Percentiles rank a stretch among this genome's conserved stretches.
These are phyloP conservation scores for Leccinum angustisporum DNA, from an alignment of 1,284 basidiomycete genomes.

Conservation along the genomic window DNA sequence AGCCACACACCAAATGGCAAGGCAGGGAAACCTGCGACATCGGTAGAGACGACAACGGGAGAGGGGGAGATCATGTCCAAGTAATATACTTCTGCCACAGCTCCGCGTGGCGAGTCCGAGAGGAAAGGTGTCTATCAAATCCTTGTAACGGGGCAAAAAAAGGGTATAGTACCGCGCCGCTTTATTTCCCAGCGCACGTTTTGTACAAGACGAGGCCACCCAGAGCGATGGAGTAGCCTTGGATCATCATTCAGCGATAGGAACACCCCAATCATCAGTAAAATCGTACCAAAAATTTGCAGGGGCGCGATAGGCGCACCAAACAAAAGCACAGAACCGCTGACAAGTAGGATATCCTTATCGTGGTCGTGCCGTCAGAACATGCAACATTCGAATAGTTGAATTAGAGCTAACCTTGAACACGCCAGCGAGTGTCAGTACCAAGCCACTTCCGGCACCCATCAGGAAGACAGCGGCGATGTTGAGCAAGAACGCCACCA, in stretches of 20 bases:
- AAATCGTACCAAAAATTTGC: slow-evolving; percentile 77
- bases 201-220: slow-evolving; percentile 80
- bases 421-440: slow-evolving; percentile 93
- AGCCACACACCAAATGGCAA: not conserved
- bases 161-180: not conserved
- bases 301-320: slow-evolving; percentile 76
- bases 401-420: slow-evolving; percentile 65
- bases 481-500: slow-evolving; percentile 89
- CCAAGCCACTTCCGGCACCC: slow-evolving; percentile 82
- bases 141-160: not conserved
- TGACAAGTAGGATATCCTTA: slow-evolving; percentile 92
- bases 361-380: slow-evolving; percentile 2
- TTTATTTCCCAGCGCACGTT: slow-evolving; percentile 67
- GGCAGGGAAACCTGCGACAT: not conserved
- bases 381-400: not conserved
- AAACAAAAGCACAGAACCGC: slow-evolving; percentile 85
- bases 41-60: not conserved
- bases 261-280: not conserved
- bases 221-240: slow-evolving; percentile 82
- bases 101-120: not conserved
- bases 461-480: slow-evolving; percentile 95
- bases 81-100: slow-evolving; percentile 6
- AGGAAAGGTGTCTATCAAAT: not conserved
- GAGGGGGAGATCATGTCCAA: not conserved
- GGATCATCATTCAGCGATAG: slow-evolving; percentile 4